Percentiles rank a stretch among this genome's conserved stretches.
These are phyloP conservation scores for Rhizophora apiculata DNA, from an alignment of 345 rosid genomes.

Conservation along the genomic window DNA sequence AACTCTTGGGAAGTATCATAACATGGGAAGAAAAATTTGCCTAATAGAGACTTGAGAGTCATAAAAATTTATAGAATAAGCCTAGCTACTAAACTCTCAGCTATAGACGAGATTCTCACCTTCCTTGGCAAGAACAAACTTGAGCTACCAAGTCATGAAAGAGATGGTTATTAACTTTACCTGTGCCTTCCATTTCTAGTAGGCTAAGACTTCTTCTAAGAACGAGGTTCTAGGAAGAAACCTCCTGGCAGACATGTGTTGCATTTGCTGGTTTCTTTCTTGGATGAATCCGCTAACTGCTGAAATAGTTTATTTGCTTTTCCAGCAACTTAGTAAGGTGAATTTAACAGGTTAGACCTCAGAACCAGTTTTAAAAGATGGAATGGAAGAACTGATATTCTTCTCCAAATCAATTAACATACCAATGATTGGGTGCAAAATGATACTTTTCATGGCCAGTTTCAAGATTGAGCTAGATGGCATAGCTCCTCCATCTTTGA, in stretches of 20 bases:
- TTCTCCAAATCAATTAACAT: slow-evolving; percentile 9
- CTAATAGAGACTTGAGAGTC: too few relatives aligned
- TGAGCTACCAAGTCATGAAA: background rate
- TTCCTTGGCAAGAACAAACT: background rate
- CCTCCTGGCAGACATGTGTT: background rate
- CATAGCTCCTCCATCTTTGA: slow-evolving; percentile 11
- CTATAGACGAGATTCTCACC: background rate
- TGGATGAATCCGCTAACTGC: background rate
- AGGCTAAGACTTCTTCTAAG: background rate
- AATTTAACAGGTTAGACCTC: slow-evolving; percentile 4
- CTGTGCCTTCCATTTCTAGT: background rate
- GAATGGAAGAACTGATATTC: background rate
- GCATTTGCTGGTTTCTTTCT: background rate
- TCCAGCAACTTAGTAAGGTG: slow-evolving; percentile 13
- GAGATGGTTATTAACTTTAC: background rate
- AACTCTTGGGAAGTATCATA: too few relatives aligned
- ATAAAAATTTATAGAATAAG: background rate
- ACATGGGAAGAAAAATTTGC: too few relatives aligned
- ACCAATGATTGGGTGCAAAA: slow-evolving; percentile 12
- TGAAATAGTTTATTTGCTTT: slow-evolving; percentile 4
- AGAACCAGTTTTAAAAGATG: background rate
- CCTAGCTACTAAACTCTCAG: background rate
- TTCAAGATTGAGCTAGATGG: slow-evolving; percentile 21
- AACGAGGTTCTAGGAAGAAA: slow-evolving; percentile 4
- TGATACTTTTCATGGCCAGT: slow-evolving; percentile 14